Evolutionary conservation across 2,329 filamentous ascomycete species (phyloP).

Genomic region (Xylariaceae sp.): DNA sequence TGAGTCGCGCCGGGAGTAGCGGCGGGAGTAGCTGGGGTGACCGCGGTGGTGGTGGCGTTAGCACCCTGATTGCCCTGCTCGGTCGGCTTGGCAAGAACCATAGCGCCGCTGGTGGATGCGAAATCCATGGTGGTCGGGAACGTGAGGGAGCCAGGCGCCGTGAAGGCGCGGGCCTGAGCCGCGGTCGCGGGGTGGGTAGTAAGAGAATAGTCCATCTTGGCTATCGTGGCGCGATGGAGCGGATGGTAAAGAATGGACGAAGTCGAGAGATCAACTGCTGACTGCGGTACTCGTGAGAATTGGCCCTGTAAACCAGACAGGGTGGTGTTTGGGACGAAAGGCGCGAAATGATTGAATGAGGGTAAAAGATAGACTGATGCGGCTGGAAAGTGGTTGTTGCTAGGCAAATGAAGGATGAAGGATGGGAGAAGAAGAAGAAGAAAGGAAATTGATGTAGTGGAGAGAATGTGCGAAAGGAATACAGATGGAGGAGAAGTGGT

Average conservation of each 20-base stretch:
- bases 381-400: no score
- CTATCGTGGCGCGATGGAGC: not conserved
- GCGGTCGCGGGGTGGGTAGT: constrained; percentile 82
- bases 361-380: no score
- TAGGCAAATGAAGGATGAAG: no score
- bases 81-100: constrained; percentile 43
- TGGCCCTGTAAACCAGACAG: no score
- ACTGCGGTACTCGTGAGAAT: not conserved
- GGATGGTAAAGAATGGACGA: constrained; percentile 12
- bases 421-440: no score
- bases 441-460: no score
- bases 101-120: constrained; percentile 64
- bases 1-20: constrained; percentile 81
- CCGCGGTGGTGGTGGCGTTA: constrained; percentile 60
- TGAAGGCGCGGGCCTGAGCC: constrained; percentile 92
- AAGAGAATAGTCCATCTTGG: constrained; percentile 31
- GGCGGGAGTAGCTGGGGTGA: constrained; percentile 84
- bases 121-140: constrained; percentile 77
- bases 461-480: no score
- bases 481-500: no score
- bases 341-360: no score
- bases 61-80: constrained; percentile 41
- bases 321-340: no score
- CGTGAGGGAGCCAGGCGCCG: constrained; percentile 83
- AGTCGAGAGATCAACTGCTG: not conserved